Base-by-base conservation (phyloP, 1,139 yeast species). In the Zygotorulaspora mrakii region DNA sequence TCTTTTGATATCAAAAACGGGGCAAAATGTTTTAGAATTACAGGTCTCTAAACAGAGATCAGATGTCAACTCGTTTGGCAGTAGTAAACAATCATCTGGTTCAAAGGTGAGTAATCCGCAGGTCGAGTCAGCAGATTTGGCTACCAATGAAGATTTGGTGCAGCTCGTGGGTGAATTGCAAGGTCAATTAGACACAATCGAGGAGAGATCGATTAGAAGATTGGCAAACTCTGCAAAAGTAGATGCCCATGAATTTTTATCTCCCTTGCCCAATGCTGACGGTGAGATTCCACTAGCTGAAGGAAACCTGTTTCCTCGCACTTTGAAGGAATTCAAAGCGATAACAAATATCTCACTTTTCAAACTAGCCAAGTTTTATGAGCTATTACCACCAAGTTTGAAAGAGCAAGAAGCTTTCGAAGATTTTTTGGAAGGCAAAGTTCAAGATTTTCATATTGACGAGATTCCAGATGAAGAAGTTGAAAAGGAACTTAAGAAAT, bases 121-220 rank as follows among this genome's bases (percentile, higher is more conserved):
- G 11, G 49, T 73, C 16, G 85, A 79, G 48, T 54, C 79, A 9
- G 64, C 74, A 3, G 89, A 83, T 47, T 80, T 72, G 47, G 83
- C 80, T 26, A 79, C 88, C 10, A 82, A 84, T 51, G 94, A 84
- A 43, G 97, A 89, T 55, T 67, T 89, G 13, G 86, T 84, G 1
- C 87, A 83, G 54, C 65, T 86, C 33, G 96, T 88, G 9, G 88
- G 88, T 5, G 97, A 89, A 61, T 67, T 89, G 44, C 96, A 88
- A 63, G 82, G 84, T 4, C 96, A 89, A 64, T 70, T 89, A 53
- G 94, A 85, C 39, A 66, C 68, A 11, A 62, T 82, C 23, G 94
- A 83, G 54, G 83, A 81, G 42, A 70, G 89, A 48, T 70, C 79
- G 10, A 73, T 79, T 34, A 70, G 77, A 49, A 69, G 94, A 55